Evolutionary conservation across 768 basidiomycete genomes (phyloP), one percentile per base, ranked within the genome.

Genomic region (Peribolospora baueri): DNA sequence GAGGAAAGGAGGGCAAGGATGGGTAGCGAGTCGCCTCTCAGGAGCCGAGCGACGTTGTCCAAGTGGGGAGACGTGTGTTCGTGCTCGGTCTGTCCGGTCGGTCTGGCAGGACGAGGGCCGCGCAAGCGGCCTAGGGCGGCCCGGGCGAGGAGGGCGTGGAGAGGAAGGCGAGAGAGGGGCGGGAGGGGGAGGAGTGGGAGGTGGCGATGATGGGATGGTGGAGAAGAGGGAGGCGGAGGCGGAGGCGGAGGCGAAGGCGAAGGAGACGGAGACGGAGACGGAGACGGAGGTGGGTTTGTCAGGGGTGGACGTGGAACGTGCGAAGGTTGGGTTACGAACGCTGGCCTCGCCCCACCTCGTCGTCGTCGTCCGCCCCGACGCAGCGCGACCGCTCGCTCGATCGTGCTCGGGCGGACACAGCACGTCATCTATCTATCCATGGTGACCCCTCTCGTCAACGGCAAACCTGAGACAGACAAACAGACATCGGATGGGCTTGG

Each of bases 1-100:
- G 58, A 6, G 42, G 56, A 9, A 52, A 55, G 0, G 55, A 59
- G 10, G 53, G 55, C 0, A 49, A 54, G 45, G 55, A 55, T 4
- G 25, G 58, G 3, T 53, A 56, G 39, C 58, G 55, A 42, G 51
- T 50, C 1, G 54, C 55, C 51, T 11, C 9, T 51, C 41, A 42
- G 51, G 3, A 51, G 41, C 9, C 51, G 51, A 9, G 51, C 51
- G 13, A 51, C 51, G 7, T 42, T 51, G 51, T 51, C 51, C 41
- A 49, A 25, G 13, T 49, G 36, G 8, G 36, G 36, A 6, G 39
- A 38, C 48, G 36, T 38, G 39, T 6, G 36, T 25, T 49, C 48
- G 36, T 14, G 7, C 48, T 49, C 48, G 36, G 36, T 38, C n/a
- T 8, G 36, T 38, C 39, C 14, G 36, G 13, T 5, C 36, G n/a